These are phyloP conservation scores for Brachypodium distachyon DNA, from an alignment of 202 grass and related monocot genomes.

Conservation along the genomic window DNA sequence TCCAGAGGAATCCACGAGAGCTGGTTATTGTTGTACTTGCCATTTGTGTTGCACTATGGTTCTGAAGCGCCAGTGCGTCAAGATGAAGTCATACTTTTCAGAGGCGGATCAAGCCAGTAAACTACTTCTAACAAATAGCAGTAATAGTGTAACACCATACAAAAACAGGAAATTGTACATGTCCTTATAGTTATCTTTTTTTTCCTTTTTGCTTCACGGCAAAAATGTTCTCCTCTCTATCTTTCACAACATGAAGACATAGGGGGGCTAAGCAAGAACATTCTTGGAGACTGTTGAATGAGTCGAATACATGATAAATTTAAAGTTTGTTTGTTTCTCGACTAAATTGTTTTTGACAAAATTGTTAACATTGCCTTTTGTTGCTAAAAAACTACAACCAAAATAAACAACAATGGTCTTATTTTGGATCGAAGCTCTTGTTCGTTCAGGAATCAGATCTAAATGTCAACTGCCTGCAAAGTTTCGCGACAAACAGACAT, in stretches of 20 bases:
- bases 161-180: not conserved
- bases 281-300: no score
- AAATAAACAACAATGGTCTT: no score
- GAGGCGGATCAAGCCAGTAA: not conserved
- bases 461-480: no score
- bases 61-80: constrained; percentile 17
- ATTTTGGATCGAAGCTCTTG: no score
- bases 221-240: not conserved
- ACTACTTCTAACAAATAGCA: constrained; percentile 8
- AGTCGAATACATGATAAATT: no score
- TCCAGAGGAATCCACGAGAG: constrained; percentile 43
- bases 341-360: no score
- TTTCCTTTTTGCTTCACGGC: not conserved
- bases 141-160: not conserved
- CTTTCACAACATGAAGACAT: not conserved
- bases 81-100: not conserved
- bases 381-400: no score
- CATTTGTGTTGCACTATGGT: constrained; percentile 30
- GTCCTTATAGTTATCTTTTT: not conserved
- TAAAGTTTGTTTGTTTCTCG: no score
- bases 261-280: not conserved
- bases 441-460: not conserved
- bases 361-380: no score
- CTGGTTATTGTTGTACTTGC: constrained; percentile 23
- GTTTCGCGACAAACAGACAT: not conserved